Evolutionary conservation across 192 early-diverging fungal genomes (phyloP).

Genomic region (Coemansia sp.): DNA sequence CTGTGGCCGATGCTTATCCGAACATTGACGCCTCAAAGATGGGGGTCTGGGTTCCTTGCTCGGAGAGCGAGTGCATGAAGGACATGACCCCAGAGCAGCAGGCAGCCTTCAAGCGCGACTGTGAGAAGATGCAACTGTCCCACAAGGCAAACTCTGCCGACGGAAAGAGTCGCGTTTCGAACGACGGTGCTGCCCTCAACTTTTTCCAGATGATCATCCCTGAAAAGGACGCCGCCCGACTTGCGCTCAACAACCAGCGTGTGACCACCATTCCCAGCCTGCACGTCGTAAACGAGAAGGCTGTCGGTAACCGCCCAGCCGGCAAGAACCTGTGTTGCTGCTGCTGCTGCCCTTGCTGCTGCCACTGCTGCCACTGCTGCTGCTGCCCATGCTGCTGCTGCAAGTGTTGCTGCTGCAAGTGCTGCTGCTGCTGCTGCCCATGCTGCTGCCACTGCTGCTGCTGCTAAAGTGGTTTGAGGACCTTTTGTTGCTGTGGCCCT

Average conservation of each 20-base stretch:
- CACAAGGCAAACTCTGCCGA: slow-evolving; percentile 7
- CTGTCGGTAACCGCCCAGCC: slow-evolving; percentile 29
- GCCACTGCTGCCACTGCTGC: slow-evolving; percentile 27
- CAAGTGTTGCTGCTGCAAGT: slow-evolving; percentile 21
- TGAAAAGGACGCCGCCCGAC: slow-evolving; percentile 8
- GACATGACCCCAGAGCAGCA: slow-evolving; percentile 40
- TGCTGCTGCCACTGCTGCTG: slow-evolving; percentile 23
- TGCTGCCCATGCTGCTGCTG: slow-evolving; percentile 36
- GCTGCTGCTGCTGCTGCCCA: slow-evolving; percentile 27
- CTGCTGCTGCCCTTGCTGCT: slow-evolving; percentile 30
- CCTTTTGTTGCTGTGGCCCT: no score
- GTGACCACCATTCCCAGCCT: neutral
- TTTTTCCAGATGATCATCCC: slow-evolving; percentile 34
- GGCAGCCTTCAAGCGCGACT: slow-evolving; percentile 32
- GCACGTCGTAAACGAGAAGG: slow-evolving; percentile 7
- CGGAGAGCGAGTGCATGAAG: slow-evolving; percentile 36
- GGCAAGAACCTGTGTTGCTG: slow-evolving; percentile 48
- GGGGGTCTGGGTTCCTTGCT: slow-evolving; percentile 30
- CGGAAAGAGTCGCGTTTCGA: slow-evolving; percentile 38
- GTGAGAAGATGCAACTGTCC: slow-evolving; percentile 23
- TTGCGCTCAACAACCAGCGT: slow-evolving; percentile 4
- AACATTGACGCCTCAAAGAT: slow-evolving; percentile 9
- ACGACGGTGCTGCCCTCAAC: slow-evolving; percentile 11
- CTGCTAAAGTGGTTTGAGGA: no score
- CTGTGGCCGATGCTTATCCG: neutral